Evolutionary conservation across 768 basidiomycete species (phyloP).

Genomic region (Leccinum sublutescens): DNA sequence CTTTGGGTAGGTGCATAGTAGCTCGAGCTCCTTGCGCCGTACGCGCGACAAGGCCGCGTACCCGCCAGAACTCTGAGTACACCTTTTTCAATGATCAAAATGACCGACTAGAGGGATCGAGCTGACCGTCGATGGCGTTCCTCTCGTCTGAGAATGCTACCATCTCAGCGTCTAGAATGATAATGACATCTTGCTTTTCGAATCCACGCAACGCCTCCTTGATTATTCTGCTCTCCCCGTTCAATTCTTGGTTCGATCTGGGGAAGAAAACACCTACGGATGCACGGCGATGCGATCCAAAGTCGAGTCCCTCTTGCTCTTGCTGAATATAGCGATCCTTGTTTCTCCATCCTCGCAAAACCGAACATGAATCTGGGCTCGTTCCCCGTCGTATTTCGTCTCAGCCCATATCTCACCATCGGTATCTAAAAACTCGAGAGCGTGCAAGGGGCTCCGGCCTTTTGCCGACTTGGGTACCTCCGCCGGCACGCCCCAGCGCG

Average conservation of each 20-base stretch:
- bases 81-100: conserved; percentile 3
- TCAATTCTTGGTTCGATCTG: background rate
- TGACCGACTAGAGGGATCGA: background rate
- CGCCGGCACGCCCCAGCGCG: conserved; percentile 58
- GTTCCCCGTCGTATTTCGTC: conserved; percentile 93
- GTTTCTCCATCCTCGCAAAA: conserved; percentile 36
- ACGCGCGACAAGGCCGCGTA: conserved; percentile 54
- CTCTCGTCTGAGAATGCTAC: conserved; percentile 68
- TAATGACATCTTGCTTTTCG: conserved; percentile 42
- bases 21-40: conserved; percentile 57
- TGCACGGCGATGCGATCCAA: conserved; percentile 70
- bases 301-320: conserved; percentile 84
- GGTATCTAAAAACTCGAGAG: conserved; percentile 40
- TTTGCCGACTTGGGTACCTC: conserved; percentile 85
- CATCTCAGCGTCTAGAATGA: conserved; percentile 85
- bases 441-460: conserved; percentile 58
- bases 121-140: conserved; percentile 66
- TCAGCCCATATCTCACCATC: conserved; percentile 67
- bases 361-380: conserved; percentile 89
- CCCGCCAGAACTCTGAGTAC: conserved; percentile 72
- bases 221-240: conserved; percentile 46
- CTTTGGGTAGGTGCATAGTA: conserved; percentile 19
- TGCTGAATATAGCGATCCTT: conserved; percentile 79
- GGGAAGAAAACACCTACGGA: conserved; percentile 25
- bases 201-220: conserved; percentile 50